Evolutionary conservation across 2,329 filamentous ascomycete species (phyloP).

Genomic region (Pyricularia sp.): DNA sequence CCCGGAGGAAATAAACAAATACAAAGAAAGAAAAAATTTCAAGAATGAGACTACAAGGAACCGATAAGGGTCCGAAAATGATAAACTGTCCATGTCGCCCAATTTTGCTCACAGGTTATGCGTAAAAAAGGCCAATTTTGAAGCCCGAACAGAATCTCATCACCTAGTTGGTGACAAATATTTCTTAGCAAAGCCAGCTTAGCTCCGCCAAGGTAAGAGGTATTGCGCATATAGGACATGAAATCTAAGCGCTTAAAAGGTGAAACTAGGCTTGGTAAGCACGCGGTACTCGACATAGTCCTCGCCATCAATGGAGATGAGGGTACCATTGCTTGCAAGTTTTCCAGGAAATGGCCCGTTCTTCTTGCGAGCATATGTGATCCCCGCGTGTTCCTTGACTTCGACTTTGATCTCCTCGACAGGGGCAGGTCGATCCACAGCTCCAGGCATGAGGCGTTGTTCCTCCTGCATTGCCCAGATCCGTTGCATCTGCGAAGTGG

Average conservation of each 20-base stretch:
- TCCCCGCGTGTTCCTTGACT: slow-evolving; percentile 46
- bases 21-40: too few species aligned
- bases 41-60: too few species aligned
- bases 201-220: background rate
- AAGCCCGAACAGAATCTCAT: background rate
- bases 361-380: slow-evolving; percentile 54
- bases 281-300: slow-evolving; percentile 60
- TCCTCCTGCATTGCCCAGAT: slow-evolving; percentile 47
- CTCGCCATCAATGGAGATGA: slow-evolving; percentile 56
- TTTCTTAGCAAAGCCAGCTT: background rate
- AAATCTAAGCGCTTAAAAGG: slow-evolving; percentile 28
- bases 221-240: background rate
- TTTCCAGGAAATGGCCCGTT: slow-evolving; percentile 53
- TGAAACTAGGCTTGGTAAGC: slow-evolving; percentile 51
- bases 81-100: too few species aligned
- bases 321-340: slow-evolving; percentile 51
- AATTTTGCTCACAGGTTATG: too few species aligned
- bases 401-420: slow-evolving; percentile 46
- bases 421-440: background rate
- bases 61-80: too few species aligned
- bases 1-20: too few species aligned
- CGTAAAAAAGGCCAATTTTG: background rate
- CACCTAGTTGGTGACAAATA: background rate
- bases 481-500: slow-evolving; percentile 42
- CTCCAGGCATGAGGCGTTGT: slow-evolving; percentile 28